Percentiles rank a stretch among this genome's conserved stretches.
These are phyloP conservation scores for Fusarium nelsonii DNA, from an alignment of 2,329 filamentous ascomycete genomes.

Conservation along the genomic window DNA sequence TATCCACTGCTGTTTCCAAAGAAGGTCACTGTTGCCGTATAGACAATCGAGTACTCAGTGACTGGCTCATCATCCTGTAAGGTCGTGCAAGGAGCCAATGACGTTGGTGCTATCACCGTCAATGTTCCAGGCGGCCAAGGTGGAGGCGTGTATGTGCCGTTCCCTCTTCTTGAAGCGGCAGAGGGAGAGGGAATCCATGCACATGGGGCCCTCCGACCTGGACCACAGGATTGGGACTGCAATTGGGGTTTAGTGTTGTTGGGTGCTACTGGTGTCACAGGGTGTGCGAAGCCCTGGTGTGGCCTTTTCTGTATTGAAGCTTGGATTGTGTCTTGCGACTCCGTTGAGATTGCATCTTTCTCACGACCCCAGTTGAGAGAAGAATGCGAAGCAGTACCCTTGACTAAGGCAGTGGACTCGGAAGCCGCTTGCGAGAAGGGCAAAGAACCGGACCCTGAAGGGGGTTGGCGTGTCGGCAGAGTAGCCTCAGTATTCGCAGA, in stretches of 20 bases:
- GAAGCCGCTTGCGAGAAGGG: background rate
- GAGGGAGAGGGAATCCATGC: conserved; percentile 27
- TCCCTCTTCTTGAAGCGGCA: conserved; percentile 24
- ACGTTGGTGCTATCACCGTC: conserved; percentile 33
- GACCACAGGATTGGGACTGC: conserved; percentile 4
- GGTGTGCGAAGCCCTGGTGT: conserved; percentile 6
- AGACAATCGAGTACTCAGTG: conserved; percentile 59
- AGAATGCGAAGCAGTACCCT: background rate
- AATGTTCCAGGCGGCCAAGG: conserved; percentile 14
- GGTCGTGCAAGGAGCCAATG: conserved; percentile 52
- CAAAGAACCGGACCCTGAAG: conserved; percentile 8
- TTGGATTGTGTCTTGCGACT: background rate
- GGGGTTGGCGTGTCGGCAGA: background rate
- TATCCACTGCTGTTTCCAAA: conserved; percentile 60
- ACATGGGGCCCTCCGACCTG: background rate
- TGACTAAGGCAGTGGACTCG: background rate
- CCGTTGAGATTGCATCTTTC: background rate
- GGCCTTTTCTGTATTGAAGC: conserved; percentile 24
- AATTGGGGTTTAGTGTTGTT: conserved; percentile 12
- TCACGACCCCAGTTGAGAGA: background rate
- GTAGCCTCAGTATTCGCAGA: background rate
- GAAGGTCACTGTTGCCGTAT: conserved; percentile 65
- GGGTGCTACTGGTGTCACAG: conserved; percentile 11
- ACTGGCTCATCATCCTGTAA: conserved; percentile 48
- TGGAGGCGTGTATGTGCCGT: conserved; percentile 27